phyloP scores from a whole-genome alignment of 1,284 basidiomycete genomes.

The Apiotrichum montevideense region DNA sequence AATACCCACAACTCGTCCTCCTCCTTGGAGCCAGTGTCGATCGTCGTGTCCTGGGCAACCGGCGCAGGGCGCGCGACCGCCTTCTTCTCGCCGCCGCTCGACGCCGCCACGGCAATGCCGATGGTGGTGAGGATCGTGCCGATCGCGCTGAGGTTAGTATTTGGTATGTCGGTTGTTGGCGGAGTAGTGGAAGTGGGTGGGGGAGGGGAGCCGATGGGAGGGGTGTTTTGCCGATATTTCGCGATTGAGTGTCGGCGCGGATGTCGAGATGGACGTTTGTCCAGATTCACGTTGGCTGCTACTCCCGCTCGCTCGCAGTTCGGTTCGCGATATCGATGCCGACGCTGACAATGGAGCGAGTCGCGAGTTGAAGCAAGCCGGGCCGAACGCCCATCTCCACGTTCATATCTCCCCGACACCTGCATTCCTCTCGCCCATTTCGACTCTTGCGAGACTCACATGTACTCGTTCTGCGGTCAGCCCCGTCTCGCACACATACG shows the following conservation, averaged over 20 bases:
- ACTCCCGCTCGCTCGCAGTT: too few relatives aligned
- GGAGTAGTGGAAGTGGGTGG: too few relatives aligned
- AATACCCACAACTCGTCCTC: constrained; percentile 31
- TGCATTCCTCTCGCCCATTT: neutral
- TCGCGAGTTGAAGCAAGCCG: too few relatives aligned
- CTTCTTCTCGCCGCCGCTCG: constrained; percentile 34
- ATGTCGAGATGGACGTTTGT: too few relatives aligned
- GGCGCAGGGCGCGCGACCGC: constrained; percentile 13
- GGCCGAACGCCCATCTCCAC: too few relatives aligned
- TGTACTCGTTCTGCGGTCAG: constrained; percentile 39
- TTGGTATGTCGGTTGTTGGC: too few relatives aligned
- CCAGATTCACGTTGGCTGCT: too few relatives aligned
- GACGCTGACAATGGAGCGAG: too few relatives aligned
- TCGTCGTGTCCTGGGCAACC: constrained; percentile 19
- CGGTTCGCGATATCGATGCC: too few relatives aligned
- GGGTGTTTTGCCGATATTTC: neutral
- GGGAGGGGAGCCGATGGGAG: neutral
- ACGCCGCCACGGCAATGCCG: constrained; percentile 31
- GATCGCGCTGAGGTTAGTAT: constrained; percentile 29
- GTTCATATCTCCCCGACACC: too few relatives aligned
- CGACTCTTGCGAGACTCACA: constrained; percentile 22
- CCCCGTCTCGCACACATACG: constrained; percentile 7
- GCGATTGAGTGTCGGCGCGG: too few relatives aligned
- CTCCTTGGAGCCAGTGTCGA: constrained; percentile 18
- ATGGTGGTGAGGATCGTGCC: constrained; percentile 40